phyloP scores from a whole-genome alignment of 768 basidiomycete genomes.

The Lenzites betulinus region DNA sequence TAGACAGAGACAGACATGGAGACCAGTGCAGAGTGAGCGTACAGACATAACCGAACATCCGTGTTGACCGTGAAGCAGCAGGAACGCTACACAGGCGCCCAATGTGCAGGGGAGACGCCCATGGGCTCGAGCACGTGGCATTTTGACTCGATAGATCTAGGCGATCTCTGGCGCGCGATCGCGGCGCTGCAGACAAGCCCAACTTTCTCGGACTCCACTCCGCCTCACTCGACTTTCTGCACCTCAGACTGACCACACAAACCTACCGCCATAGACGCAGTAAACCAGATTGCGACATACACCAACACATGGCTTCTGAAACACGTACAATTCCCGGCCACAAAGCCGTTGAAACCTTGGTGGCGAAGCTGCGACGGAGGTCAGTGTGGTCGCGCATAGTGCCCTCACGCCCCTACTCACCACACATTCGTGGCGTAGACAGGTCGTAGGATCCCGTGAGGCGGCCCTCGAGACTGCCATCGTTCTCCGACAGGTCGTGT shows the following conservation, averaged over 20 bases:
- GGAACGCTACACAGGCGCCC: background rate
- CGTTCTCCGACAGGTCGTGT: slow-evolving; percentile 86
- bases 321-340: slow-evolving; percentile 43
- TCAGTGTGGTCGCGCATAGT: slow-evolving; percentile 39
- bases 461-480: slow-evolving; percentile 89
- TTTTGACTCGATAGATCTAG: slow-evolving; percentile 9
- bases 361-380: slow-evolving; percentile 71
- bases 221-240: background rate
- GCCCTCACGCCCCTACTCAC: slow-evolving; percentile 6
- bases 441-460: slow-evolving; percentile 87
- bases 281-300: no score
- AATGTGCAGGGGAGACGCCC: background rate
- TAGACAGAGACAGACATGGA: no score
- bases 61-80: no score
- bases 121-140: background rate
- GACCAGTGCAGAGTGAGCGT: no score
- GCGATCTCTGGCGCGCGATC: slow-evolving; percentile 2
- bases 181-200: background rate
- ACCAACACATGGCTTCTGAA: slow-evolving; percentile 47
- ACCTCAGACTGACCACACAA: no score
- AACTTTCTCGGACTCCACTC: background rate
- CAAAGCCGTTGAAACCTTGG: slow-evolving; percentile 67
- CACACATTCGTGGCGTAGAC: slow-evolving; percentile 46
- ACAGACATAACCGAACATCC: no score
- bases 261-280: no score